Conservation (phyloP, 2,329 filamentous ascomycete species). For the Pleomassaria siparia region DNA sequence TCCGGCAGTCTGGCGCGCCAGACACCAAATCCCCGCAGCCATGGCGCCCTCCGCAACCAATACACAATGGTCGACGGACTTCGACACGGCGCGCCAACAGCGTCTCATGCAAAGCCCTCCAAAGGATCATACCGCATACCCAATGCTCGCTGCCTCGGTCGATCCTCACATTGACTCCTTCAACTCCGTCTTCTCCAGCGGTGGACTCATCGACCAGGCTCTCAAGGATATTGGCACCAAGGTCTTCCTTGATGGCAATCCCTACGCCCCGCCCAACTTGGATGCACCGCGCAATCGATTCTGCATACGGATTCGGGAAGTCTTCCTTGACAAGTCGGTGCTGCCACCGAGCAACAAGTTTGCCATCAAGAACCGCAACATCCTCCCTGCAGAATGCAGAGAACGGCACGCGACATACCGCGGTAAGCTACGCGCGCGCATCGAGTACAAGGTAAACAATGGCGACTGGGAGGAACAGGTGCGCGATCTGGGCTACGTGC, state of each 20-base stretch:
- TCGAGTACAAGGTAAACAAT: conserved; percentile 86
- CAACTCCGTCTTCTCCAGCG: conserved; percentile 79
- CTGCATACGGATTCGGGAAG: conserved; percentile 74
- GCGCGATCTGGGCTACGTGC: conserved; percentile 83
- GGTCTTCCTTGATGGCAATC: conserved; percentile 78
- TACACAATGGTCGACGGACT: conserved; percentile 77
- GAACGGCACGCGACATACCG: conserved; percentile 91
- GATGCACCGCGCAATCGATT: conserved; percentile 70
- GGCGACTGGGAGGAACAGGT: conserved; percentile 80
- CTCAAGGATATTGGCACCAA: conserved; percentile 89
- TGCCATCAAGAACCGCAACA: conserved; percentile 74
- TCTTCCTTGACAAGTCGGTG: conserved; percentile 79
- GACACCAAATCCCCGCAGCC: background rate
- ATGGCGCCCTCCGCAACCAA: conserved; percentile 13
- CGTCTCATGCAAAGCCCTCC: conserved; percentile 88
- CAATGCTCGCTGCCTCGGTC: conserved; percentile 80
- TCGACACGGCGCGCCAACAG: conserved; percentile 82
- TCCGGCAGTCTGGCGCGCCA: background rate
- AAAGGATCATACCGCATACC: conserved; percentile 83
- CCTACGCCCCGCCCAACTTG: conserved; percentile 54
- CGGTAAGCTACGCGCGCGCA: conserved; percentile 77
- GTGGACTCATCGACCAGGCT: conserved; percentile 73
- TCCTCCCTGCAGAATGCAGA: conserved; percentile 89
- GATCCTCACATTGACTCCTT: conserved; percentile 94
- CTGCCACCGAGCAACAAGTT: conserved; percentile 83